Percentiles rank a stretch among this genome's conserved stretches.
Conservation (phyloP, 176 grass and related monocot species). For the Canna indica region DNA sequence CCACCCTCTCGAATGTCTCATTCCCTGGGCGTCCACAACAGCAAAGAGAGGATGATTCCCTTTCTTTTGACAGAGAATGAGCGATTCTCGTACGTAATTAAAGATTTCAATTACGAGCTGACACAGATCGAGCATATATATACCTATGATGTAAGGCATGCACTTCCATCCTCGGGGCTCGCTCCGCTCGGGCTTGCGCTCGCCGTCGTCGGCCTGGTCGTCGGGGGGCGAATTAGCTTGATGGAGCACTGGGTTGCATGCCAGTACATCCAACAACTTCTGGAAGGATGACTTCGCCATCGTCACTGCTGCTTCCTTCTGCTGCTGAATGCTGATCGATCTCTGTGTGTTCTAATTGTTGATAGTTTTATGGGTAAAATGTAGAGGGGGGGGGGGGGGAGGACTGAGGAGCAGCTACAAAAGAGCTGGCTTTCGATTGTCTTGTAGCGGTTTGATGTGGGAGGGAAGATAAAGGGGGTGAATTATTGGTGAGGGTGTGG, state of each 20-base stretch:
- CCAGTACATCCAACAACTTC: not conserved
- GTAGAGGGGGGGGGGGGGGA: too few species aligned
- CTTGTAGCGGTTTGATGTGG: too few species aligned
- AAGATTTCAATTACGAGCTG: not conserved
- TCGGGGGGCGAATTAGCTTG: not conserved
- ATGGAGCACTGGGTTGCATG: not conserved
- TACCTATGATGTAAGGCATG: slow-evolving; percentile 47
- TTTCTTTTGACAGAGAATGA: too few species aligned
- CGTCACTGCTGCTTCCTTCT: not conserved
- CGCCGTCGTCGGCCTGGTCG: not conserved
- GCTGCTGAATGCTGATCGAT: not conserved
- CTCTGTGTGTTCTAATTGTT: too few species aligned
- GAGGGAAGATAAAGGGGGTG: too few species aligned
- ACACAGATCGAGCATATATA: not conserved
- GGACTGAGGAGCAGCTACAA: too few species aligned
- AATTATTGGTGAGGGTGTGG: too few species aligned
- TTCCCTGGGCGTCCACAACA: not conserved
- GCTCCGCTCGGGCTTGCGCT: not conserved
- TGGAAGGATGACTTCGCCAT: not conserved
- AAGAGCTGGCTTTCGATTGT: too few species aligned
- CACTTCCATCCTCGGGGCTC: slow-evolving; percentile 33
- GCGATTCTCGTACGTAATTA: too few species aligned
- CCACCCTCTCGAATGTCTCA: slow-evolving; percentile 33
- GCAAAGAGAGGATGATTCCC: too few species aligned
- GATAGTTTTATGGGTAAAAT: too few species aligned